Evolutionary conservation across 257 asterid species (phyloP).

Genomic region (Echites panduratus): DNA sequence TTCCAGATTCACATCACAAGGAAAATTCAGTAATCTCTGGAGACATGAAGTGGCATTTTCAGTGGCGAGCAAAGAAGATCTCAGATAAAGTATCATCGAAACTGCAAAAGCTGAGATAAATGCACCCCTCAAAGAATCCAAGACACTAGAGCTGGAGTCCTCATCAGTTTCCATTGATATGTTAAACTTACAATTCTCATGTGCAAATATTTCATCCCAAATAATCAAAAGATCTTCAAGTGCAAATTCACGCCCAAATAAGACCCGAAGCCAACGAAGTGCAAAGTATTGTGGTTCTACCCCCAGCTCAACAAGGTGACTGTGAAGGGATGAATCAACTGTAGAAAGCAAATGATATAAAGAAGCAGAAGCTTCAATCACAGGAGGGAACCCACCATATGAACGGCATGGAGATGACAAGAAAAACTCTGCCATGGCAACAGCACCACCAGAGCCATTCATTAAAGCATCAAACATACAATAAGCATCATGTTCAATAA

Average conservation of each 20-base stretch:
- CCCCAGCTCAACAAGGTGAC: slow-evolving; percentile 85
- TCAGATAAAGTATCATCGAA: slow-evolving; percentile 72
- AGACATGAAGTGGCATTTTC: slow-evolving; percentile 83
- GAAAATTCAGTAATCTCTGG: slow-evolving; percentile 72
- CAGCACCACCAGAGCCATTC: slow-evolving; percentile 78
- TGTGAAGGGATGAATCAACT: slow-evolving; percentile 75
- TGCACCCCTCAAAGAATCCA: slow-evolving; percentile 75
- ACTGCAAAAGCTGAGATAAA: slow-evolving; percentile 86
- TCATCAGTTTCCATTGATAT: slow-evolving; percentile 25
- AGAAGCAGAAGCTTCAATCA: slow-evolving; percentile 77
- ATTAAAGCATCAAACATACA: slow-evolving; percentile 80
- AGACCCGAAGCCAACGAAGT: slow-evolving; percentile 81
- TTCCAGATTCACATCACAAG: slow-evolving; percentile 47
- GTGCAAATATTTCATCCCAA: slow-evolving; percentile 81
- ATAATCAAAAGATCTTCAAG: slow-evolving; percentile 63
- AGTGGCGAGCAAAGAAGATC: slow-evolving; percentile 81
- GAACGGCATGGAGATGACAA: slow-evolving; percentile 50
- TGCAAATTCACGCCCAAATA: slow-evolving; percentile 89
- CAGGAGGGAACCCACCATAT: slow-evolving; percentile 61
- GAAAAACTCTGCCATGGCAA: slow-evolving; percentile 78
- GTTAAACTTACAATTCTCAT: slow-evolving; percentile 40
- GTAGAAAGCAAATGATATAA: slow-evolving; percentile 72
- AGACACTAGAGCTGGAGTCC: slow-evolving; percentile 44
- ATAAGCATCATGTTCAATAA: slow-evolving; percentile 90
- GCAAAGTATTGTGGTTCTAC: slow-evolving; percentile 92